Conservation (phyloP, 306 rosid genomes). For the Fragaria nilgerrensis region DNA sequence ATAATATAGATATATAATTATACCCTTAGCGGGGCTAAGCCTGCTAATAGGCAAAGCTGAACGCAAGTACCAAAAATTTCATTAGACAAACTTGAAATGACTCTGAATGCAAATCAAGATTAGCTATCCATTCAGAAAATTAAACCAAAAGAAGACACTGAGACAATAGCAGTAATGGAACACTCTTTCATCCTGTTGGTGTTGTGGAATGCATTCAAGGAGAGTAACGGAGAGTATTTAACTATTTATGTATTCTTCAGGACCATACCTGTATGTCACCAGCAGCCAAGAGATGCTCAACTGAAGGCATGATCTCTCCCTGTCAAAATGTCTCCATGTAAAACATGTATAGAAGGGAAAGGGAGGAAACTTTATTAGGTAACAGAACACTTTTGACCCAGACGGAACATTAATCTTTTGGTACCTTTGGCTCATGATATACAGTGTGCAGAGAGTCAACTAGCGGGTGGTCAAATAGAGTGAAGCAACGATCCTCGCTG, state of each 20-base stretch:
- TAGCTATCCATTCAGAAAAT: background rate
- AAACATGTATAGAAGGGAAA: conserved; percentile 17
- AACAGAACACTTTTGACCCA: background rate
- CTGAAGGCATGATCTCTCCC: conserved; percentile 92
- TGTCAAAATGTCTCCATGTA: conserved; percentile 33
- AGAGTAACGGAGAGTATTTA: background rate
- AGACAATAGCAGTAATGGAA: background rate
- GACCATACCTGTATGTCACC: conserved; percentile 75
- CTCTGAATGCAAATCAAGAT: background rate
- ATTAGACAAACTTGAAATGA: background rate
- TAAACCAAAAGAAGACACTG: background rate
- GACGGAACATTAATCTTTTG: background rate
- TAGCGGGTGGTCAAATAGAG: conserved; percentile 76
- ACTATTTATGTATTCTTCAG: background rate
- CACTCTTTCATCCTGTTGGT: background rate
- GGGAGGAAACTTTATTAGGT: background rate
- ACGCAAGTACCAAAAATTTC: background rate
- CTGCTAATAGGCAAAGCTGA: background rate
- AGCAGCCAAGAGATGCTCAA: conserved; percentile 71
- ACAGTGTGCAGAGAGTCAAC: conserved; percentile 67
- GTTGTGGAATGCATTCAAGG: background rate
- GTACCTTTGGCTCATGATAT: conserved; percentile 93
- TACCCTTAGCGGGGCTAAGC: background rate
- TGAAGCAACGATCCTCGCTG: conserved; percentile 76
- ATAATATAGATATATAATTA: background rate